A percentile compares a stretch with the other conserved stretches of the same genome.
Evolutionary conservation across 164 flowering plant genomes (phyloP).

Genomic region (Stephania cephalantha): DNA sequence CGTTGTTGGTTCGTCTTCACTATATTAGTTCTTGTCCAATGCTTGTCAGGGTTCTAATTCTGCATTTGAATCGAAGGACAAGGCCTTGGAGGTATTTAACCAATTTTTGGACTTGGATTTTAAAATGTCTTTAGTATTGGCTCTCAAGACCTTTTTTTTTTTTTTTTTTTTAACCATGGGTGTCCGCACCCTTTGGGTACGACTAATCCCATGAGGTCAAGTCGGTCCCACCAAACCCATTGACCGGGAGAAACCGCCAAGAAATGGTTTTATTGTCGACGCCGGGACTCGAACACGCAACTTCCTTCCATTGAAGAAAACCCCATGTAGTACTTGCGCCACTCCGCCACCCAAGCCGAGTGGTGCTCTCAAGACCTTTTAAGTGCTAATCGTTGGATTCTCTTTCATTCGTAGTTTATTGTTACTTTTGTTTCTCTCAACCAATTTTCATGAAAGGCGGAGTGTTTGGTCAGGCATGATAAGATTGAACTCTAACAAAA

Average conservation of each 20-base stretch:
- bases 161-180: too few species aligned
- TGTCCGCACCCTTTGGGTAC: too few species aligned
- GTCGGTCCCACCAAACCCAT: too few species aligned
- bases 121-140: background rate
- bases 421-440: background rate
- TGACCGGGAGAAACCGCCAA: too few species aligned
- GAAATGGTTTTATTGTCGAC: too few species aligned
- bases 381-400: background rate
- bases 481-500: background rate
- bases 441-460: background rate
- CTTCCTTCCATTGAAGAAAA: too few species aligned
- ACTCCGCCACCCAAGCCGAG: too few species aligned
- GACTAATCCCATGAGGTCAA: too few species aligned
- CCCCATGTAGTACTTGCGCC: too few species aligned
- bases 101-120: background rate
- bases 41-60: constrained; percentile 45
- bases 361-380: background rate
- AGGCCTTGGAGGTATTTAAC: constrained; percentile 37
- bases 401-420: background rate
- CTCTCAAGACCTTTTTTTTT: background rate
- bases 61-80: constrained; percentile 36
- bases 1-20: background rate
- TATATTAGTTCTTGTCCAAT: background rate
- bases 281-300: too few species aligned
- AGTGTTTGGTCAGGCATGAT: background rate